Evolutionary conservation across 805 yeast genomes (phyloP).

Genomic region (Saturnispora kantuleensis): DNA sequence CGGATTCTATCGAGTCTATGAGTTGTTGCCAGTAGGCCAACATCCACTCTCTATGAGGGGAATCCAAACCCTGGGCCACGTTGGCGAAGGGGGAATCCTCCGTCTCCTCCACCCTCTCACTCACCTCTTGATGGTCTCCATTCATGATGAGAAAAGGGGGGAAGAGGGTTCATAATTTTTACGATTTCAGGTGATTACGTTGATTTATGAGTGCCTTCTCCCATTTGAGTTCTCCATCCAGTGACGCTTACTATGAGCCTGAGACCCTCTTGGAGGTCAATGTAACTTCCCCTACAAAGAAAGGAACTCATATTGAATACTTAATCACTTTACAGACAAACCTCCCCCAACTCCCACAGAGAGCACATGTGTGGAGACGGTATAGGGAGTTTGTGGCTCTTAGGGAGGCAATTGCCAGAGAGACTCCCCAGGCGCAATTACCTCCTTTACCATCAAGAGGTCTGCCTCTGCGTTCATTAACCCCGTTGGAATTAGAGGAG

Average conservation of each 20-base stretch:
- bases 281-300: conserved; percentile 65
- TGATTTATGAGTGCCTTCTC: neutral
- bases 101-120: conserved; percentile 8
- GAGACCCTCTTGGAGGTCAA: conserved; percentile 91
- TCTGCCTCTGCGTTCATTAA: conserved; percentile 50
- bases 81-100: conserved; percentile 38
- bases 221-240: neutral
- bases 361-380: conserved; percentile 62
- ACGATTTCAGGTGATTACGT: too few species aligned
- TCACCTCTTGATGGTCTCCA: too few species aligned
- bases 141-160: neutral
- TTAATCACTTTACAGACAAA: conserved; percentile 85
- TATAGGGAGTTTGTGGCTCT: conserved; percentile 86
- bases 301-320: conserved; percentile 56
- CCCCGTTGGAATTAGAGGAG: conserved; percentile 70
- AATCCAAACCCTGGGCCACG: conserved; percentile 86
- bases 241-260: conserved; percentile 70
- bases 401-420: conserved; percentile 62
- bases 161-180: too few species aligned
- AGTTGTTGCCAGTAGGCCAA: conserved; percentile 97
- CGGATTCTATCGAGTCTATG: conserved; percentile 80
- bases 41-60: conserved; percentile 77
- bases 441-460: conserved; percentile 87
- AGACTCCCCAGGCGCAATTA: conserved; percentile 67
- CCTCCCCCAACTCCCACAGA: conserved; percentile 72